phyloP scores from a whole-genome alignment of 148 eudicot species.

The Euryodendron excelsum region DNA sequence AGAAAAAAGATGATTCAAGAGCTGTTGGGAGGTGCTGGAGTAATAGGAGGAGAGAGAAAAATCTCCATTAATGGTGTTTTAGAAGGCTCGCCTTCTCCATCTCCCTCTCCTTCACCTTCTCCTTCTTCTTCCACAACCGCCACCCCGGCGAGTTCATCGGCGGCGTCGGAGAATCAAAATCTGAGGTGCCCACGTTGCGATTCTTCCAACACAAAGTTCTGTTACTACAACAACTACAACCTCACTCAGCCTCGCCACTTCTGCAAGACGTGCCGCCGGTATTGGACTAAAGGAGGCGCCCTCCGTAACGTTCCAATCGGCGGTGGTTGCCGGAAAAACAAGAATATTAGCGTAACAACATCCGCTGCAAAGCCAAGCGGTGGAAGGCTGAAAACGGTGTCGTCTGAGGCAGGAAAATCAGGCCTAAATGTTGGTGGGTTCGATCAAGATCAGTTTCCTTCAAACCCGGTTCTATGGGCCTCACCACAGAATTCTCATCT shows the following conservation, averaged over 20 bases:
- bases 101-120: slow-evolving; percentile 37
- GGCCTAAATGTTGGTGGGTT: slow-evolving; percentile 18
- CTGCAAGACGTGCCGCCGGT: slow-evolving; percentile 79
- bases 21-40: slow-evolving; percentile 53
- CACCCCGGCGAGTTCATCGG: slow-evolving; percentile 18
- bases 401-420: slow-evolving; percentile 32
- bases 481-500: slow-evolving; percentile 48
- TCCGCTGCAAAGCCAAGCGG: slow-evolving; percentile 21
- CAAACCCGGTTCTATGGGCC: slow-evolving; percentile 48
- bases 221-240: slow-evolving; percentile 94
- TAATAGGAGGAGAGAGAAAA: slow-evolving; percentile 42
- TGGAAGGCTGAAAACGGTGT: slow-evolving; percentile 16
- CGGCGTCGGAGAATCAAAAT: slow-evolving; percentile 33
- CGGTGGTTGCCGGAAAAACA: slow-evolving; percentile 78
- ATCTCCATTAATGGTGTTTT: slow-evolving; percentile 22
- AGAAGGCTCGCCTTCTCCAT: slow-evolving; percentile 21
- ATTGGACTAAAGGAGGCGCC: slow-evolving; percentile 87
- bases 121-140: slow-evolving; percentile 28
- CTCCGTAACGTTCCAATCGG: slow-evolving; percentile 80
- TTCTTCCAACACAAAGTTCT: slow-evolving; percentile 77
- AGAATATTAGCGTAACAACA: slow-evolving; percentile 27
- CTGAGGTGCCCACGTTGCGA: slow-evolving; percentile 79
- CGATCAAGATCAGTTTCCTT: slow-evolving; percentile 20
- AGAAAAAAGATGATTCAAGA: slow-evolving; percentile 62
- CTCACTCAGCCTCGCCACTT: slow-evolving; percentile 86